Percentiles rank a stretch among this genome's conserved stretches.
Conservation (phyloP, 768 basidiomycete genomes). For the Pleurotus eryngii region DNA sequence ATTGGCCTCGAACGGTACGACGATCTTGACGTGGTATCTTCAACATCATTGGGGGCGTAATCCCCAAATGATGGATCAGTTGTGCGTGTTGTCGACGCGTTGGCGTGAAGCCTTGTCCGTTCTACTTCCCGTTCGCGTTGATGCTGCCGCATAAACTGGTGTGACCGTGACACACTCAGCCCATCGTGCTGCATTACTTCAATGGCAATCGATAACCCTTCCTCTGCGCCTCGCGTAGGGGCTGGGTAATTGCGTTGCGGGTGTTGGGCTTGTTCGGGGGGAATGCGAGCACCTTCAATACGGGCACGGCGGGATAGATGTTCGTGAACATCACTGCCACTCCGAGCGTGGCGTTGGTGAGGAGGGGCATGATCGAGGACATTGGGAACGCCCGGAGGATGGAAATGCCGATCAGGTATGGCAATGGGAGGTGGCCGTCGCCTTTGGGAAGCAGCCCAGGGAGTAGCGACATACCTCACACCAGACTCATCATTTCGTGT, state of each 20-base stretch:
- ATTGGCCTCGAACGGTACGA: not conserved
- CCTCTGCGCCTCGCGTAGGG: conserved; percentile 13
- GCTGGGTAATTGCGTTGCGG: not conserved
- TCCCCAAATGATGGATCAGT: not conserved
- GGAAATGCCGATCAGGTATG: not conserved
- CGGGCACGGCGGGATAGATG: conserved; percentile 22
- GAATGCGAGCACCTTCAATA: conserved; percentile 25
- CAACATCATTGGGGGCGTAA: not conserved
- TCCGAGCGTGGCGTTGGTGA: not conserved
- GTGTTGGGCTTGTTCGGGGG: not conserved
- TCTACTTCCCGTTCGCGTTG: conserved; percentile 18
- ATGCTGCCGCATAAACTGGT: conserved; percentile 25
- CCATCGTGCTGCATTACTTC: conserved; percentile 31
- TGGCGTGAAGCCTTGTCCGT: not conserved
- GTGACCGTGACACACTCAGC: conserved; percentile 22
- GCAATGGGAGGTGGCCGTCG: not conserved
- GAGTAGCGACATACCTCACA: not conserved
- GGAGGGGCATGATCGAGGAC: not conserved
- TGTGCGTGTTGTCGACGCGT: not conserved
- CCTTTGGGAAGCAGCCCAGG: not conserved
- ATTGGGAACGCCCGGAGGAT: not conserved
- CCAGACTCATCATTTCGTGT: not conserved
- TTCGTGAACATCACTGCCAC: conserved; percentile 18
- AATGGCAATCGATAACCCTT: conserved; percentile 27
- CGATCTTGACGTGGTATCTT: not conserved